A percentile compares a stretch with the other conserved stretches of the same genome.
These are phyloP conservation scores for Monosporascus sp. DNA, from an alignment of 2,329 filamentous ascomycete species.

Conservation along the genomic window DNA sequence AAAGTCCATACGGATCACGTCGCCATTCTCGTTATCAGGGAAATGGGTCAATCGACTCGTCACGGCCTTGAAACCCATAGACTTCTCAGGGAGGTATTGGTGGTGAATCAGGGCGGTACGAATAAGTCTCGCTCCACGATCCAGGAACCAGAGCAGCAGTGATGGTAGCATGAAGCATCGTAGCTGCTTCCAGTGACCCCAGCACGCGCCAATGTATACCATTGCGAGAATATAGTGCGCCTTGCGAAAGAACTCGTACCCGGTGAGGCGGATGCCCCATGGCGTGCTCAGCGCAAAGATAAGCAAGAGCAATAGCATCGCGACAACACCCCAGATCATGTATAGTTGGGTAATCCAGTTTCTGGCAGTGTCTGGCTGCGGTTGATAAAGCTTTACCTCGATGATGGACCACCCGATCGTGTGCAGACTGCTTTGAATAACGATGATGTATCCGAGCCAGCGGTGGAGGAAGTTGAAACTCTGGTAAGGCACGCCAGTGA, in stretches of 20 bases:
- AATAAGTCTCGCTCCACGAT: constrained; percentile 54
- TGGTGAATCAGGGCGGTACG: constrained; percentile 58
- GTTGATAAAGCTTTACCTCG: constrained; percentile 63
- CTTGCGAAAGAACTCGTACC: constrained; percentile 75
- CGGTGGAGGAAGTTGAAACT: constrained; percentile 74
- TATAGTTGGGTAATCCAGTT: constrained; percentile 60
- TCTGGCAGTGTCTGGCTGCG: constrained; percentile 56
- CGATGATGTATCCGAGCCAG: constrained; percentile 70
- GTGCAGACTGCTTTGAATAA: constrained; percentile 62
- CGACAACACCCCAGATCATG: constrained; percentile 68
- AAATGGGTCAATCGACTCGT: constrained; percentile 49
- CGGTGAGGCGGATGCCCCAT: constrained; percentile 58
- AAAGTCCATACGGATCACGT: constrained; percentile 63
- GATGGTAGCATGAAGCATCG: constrained; percentile 65
- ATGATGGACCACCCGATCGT: constrained; percentile 67
- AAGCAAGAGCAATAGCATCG: constrained; percentile 58
- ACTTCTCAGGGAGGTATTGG: constrained; percentile 39
- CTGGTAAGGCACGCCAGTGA: constrained; percentile 72
- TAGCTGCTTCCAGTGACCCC: constrained; percentile 67
- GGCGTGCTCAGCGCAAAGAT: constrained; percentile 55
- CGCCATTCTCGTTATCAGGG: constrained; percentile 49
- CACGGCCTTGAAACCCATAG: constrained; percentile 50
- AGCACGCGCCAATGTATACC: constrained; percentile 70
- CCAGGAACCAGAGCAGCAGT: constrained; percentile 59
- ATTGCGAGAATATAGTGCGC: constrained; percentile 68